Evolutionary conservation across 768 basidiomycete genomes (phyloP).

Genomic region (Leccinum aurantiacum): DNA sequence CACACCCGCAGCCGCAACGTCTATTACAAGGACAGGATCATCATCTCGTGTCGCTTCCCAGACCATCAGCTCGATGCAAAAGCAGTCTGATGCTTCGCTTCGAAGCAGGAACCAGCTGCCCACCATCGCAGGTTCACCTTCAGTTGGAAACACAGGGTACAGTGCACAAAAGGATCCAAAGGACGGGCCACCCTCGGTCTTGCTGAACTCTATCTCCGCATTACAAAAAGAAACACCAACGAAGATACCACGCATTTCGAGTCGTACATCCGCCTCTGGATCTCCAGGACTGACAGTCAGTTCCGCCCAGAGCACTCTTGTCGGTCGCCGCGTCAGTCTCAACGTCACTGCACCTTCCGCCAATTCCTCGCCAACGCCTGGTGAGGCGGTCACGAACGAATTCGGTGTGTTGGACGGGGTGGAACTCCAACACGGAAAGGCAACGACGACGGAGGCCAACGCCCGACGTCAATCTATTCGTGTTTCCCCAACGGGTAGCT

Average conservation of each 20-base stretch:
- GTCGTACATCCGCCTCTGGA: constrained; percentile 69
- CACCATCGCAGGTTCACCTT: constrained; percentile 93
- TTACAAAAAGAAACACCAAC: constrained; percentile 84
- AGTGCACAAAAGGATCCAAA: constrained; percentile 54
- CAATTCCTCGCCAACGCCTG: constrained; percentile 60
- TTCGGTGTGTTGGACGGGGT: constrained; percentile 78
- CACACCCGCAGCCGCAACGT: constrained; percentile 38
- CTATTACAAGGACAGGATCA: constrained; percentile 43
- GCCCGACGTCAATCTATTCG: constrained; percentile 58
- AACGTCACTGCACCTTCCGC: constrained; percentile 57
- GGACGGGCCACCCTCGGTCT: constrained; percentile 55
- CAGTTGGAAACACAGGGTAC: constrained; percentile 64
- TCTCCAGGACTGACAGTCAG: constrained; percentile 71
- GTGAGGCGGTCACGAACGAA: constrained; percentile 56
- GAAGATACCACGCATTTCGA: constrained; percentile 92
- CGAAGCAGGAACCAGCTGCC: constrained; percentile 76
- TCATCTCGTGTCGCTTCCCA: constrained; percentile 74
- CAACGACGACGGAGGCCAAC: constrained; percentile 32
- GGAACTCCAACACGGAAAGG: constrained; percentile 48
- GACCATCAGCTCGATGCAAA: constrained; percentile 84
- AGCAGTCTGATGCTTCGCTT: constrained; percentile 80
- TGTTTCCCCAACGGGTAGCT: constrained; percentile 59
- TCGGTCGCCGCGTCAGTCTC: constrained; percentile 66
- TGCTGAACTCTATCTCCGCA: constrained; percentile 50
- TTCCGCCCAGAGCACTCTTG: constrained; percentile 45